Evolutionary conservation across 1,139 yeast species (phyloP).

Genomic region (Pichia sp.): DNA sequence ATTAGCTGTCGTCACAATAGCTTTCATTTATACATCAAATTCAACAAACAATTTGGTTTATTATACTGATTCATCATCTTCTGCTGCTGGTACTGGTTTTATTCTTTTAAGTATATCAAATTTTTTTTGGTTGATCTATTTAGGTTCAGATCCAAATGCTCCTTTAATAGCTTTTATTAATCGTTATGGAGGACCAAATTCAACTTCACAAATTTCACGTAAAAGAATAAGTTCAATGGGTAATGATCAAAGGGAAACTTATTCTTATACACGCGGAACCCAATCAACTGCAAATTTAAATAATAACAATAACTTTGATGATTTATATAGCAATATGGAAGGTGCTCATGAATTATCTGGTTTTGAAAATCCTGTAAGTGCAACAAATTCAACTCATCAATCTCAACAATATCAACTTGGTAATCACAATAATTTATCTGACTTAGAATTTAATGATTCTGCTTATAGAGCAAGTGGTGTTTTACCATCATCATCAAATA

Average conservation of each 20-base stretch:
- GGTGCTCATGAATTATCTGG: slow-evolving; percentile 21
- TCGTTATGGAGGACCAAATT: slow-evolving; percentile 42
- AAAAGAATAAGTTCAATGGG: slow-evolving; percentile 15
- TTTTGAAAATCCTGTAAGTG: slow-evolving; percentile 21
- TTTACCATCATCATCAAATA: slow-evolving; percentile 5
- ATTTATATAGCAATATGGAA: slow-evolving; percentile 5
- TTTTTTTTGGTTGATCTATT: slow-evolving; percentile 74
- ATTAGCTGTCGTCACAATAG: slow-evolving; percentile 53
- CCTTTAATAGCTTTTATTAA: slow-evolving; percentile 82
- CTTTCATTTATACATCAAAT: slow-evolving; percentile 78
- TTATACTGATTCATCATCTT: slow-evolving; percentile 52
- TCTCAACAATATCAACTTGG: neutral
- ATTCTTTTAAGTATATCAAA: slow-evolving; percentile 77
- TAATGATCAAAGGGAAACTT: neutral
- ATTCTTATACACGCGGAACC: slow-evolving; percentile 3
- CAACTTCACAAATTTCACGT: neutral
- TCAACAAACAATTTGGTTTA: slow-evolving; percentile 77
- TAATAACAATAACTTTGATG: neutral
- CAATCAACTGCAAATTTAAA: slow-evolving; percentile 5
- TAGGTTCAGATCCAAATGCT: slow-evolving; percentile 74
- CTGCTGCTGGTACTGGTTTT: slow-evolving; percentile 92
- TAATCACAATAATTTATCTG: too few relatives aligned
- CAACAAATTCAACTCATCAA: slow-evolving; percentile 4
- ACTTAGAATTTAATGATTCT: slow-evolving; percentile 10
- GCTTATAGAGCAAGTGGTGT: slow-evolving; percentile 11